Conservation (phyloP, 2,329 filamentous ascomycete genomes). For the Zopfia rhizophila region DNA sequence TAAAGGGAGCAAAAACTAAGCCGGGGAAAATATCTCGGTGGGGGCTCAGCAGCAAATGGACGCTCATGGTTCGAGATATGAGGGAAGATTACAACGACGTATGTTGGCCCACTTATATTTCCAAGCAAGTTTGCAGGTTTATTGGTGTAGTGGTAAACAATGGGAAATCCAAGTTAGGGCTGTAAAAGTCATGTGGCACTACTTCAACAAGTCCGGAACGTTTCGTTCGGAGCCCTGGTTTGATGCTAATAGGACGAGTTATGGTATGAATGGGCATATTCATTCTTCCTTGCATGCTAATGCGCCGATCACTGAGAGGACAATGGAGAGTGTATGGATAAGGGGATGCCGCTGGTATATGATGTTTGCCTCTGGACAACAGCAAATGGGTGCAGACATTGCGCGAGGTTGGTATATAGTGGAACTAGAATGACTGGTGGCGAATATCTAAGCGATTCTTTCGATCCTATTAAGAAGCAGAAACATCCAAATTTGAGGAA, state of each 20-base stretch:
- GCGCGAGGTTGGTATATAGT: conserved; percentile 8
- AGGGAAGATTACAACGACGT: conserved; percentile 10
- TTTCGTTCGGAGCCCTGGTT: conserved; percentile 68
- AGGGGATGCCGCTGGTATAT: conserved; percentile 62
- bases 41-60: conserved; percentile 6
- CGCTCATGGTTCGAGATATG: conserved; percentile 9
- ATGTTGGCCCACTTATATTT: too few relatives aligned
- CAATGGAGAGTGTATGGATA: conserved; percentile 64
- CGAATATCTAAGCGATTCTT: too few relatives aligned
- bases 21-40: too few relatives aligned
- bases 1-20: too few relatives aligned
- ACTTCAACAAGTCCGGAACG: conserved; percentile 53
- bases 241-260: conserved; percentile 55
- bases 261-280: conserved; percentile 58
- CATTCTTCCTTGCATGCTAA: conserved; percentile 65
- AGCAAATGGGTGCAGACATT: conserved; percentile 16
- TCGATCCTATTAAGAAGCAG: too few relatives aligned
- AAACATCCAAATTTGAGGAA: conserved; percentile 7
- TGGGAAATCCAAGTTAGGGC: conserved; percentile 3
- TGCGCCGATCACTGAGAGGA: conserved; percentile 64
- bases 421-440: too few relatives aligned
- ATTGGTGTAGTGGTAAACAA: conserved; percentile 3
- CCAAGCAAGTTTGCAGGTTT: too few relatives aligned
- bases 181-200: conserved; percentile 6
- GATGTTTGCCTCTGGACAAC: conserved; percentile 63